Evolutionary conservation across 371 early-diverging fungal species (phyloP), one percentile per base, ranked within the genome.

Genomic region (Apophysomyces variabilis): DNA sequence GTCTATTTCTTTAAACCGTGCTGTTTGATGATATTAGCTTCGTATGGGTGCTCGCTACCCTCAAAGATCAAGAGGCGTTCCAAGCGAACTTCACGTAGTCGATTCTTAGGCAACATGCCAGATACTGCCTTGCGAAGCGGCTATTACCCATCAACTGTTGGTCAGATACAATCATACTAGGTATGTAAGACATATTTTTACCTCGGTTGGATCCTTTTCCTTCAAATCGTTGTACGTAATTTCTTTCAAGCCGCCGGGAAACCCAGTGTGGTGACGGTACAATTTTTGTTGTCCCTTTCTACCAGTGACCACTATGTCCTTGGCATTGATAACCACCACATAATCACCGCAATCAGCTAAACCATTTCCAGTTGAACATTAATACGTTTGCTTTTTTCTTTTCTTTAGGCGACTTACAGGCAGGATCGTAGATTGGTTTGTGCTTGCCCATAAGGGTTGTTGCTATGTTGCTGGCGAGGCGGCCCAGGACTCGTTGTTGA

Each of bases 381-480:
- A 26, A 26, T 26, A 26, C 32, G 3, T 1, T 18, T 36, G 14
- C 41, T 59, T 7, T 38, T 64, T 36, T 54, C 18, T 50, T 57
- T 8, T 1, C 11, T 12, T 43, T 45, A 39, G 1, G 45, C 26
- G 39, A 57, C 73, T 67, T 87, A 96, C 95, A 84, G 45, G 96
- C 94, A 45, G 96, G 96, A 74, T 96, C 89, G 72, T 88, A 96
- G 59, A 93, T 94, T 32, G 98, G 98, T 87, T 98, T 98, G 80
- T 98, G 95, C 77, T 99, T 97, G 57, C 99, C 99, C 87, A 96
- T 91, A 58, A 99, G 89, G 7, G 96, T 94, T n/a, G 92, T 90
- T 61, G 95, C 93, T 62, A 98, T 92, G 45, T 90, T 84, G 41
- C 92, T 88, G 11, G 96, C 90, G 75, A 99, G 84, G 57, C 92